Base-by-base conservation (phyloP, 78 protist genomes). In the Trichosphaerium sp. region DNA sequence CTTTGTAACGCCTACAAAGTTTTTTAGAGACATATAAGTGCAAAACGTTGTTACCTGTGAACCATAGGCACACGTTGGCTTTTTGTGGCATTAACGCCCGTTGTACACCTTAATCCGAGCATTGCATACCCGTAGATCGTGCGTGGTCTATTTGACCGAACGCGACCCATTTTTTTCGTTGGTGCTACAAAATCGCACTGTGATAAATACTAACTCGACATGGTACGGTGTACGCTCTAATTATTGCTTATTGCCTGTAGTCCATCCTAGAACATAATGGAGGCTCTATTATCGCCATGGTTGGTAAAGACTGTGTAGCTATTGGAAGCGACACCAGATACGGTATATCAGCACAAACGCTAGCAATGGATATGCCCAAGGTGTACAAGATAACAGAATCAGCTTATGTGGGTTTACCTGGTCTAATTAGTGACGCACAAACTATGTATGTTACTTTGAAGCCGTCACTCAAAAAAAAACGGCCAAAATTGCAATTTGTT, bases 301-400 rank as follows among this genome's bases (percentile, higher is more conserved):
- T 75, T 14, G 99, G 99, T 41, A 88, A 93, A 54, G 74, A 83
- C 70, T 93, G 98, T 64, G 93, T 92, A 2, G 97, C 96, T 18
- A 82, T 96, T 14, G 97, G 96, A 11, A 56, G 84, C 12, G 99
- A 96, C 55, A 12, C 58, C 11, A 84, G 97, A 43, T 74, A 89
- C 41, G 97, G 97, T 35, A 78, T 54, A 28, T 86, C 87, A 70
- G 73, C 42, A 6, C 81, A 71, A 73, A 90, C 94, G 3, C 54
- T 96, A 7, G 54, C 91, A 12, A 74, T 62, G 1, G 78, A 92
- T 65, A 63, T 64, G 59, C 77, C 71, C 38, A 87, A 92, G 57
- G 55, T 87, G 25, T 75, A 72, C 29, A 78, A 59, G 70, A 80
- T 96, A 43, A 84, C 63, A 37, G 74, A 78, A 74, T 65, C 54